Percentiles rank a stretch among this genome's conserved stretches.
phyloP scores from a whole-genome alignment of 208 protist species.

The Leishmania tarentolae region DNA sequence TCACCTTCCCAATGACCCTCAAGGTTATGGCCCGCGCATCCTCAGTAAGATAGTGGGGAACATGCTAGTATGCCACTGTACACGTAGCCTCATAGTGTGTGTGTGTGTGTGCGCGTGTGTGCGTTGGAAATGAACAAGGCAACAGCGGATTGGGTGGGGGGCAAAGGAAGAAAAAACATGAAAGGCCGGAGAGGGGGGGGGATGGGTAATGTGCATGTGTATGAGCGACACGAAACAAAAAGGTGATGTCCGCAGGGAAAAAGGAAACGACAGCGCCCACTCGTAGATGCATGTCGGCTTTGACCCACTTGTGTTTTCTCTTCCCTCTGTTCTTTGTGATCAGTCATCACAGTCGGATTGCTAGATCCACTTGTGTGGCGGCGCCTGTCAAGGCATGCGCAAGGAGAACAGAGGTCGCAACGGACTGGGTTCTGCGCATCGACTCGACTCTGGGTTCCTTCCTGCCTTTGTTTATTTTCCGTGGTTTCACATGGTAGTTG shows the following conservation, averaged over 20 bases:
- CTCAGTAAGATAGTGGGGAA: neutral
- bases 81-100: neutral
- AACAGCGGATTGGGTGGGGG: neutral
- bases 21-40: neutral
- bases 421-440: neutral
- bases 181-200: neutral
- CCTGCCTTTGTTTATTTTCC: neutral
- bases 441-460: neutral
- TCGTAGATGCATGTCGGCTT: neutral
- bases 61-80: neutral
- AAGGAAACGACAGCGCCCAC: slow-evolving; percentile 44
- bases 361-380: neutral
- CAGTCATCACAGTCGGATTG: neutral
- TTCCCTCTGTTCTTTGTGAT: slow-evolving; percentile 1
- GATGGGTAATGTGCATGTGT: neutral
- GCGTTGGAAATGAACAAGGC: neutral
- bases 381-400: neutral
- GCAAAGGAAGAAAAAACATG: neutral
- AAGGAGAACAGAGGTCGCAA: neutral
- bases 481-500: neutral
- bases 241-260: slow-evolving; percentile 36
- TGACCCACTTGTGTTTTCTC: neutral
- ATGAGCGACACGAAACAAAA: neutral
- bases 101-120: neutral
- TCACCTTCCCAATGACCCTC: neutral